Evolutionary conservation across 257 asterid species (phyloP).

Genomic region (Fraxinus americana): DNA sequence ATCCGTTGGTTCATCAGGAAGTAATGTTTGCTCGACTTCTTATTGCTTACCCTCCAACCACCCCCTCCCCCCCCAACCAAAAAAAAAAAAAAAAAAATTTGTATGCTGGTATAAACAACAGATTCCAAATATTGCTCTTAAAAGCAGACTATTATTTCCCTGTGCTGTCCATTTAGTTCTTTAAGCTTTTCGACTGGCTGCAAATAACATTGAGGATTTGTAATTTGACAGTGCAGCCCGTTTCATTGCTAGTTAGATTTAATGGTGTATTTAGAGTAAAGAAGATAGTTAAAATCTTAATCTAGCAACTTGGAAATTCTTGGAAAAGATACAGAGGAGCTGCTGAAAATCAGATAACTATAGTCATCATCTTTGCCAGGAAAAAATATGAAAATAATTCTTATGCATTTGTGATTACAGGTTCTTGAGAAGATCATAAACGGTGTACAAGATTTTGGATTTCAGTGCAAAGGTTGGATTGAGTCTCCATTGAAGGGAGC

Average conservation of each 20-base stretch:
- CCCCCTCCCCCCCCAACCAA: too few relatives aligned
- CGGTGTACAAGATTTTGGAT: conserved; percentile 76
- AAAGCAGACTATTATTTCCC: not conserved
- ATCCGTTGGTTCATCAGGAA: conserved; percentile 82
- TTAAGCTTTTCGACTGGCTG: not conserved
- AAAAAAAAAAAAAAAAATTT: too few relatives aligned
- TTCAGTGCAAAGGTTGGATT: conserved; percentile 85
- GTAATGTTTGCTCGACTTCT: conserved; percentile 35
- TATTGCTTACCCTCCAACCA: not conserved
- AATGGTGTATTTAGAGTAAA: not conserved
- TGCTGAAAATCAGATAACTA: not conserved
- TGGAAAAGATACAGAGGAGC: not conserved
- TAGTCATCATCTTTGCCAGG: not conserved
- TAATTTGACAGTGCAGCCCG: not conserved
- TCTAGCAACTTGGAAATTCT: not conserved
- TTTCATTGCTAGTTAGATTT: not conserved
- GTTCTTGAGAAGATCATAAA: conserved; percentile 75
- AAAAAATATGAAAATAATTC: not conserved
- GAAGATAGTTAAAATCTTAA: not conserved
- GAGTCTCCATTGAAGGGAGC: conserved; percentile 95
- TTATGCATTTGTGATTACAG: conserved; percentile 32
- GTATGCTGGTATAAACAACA: not conserved
- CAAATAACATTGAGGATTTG: not conserved
- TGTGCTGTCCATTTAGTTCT: not conserved
- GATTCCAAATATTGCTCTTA: not conserved